phyloP scores from a whole-genome alignment of 2,329 filamentous ascomycete genomes.

The Lasiodiplodia hormozganensis region DNA sequence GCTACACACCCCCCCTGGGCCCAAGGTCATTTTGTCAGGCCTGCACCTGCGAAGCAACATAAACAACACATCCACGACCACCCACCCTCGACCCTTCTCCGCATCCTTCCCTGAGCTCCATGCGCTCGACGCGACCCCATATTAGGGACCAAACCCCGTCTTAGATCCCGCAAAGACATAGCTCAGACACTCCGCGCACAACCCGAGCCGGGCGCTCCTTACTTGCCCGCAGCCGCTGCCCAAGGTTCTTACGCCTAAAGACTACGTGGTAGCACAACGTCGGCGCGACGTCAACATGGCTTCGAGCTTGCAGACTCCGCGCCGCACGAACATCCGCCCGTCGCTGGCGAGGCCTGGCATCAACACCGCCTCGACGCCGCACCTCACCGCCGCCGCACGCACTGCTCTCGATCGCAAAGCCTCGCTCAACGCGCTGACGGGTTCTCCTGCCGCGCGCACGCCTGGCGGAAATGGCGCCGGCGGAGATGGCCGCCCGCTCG shows the following conservation, averaged over 20 bases:
- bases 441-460: conserved; percentile 40
- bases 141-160: conserved; percentile 16
- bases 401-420: conserved; percentile 70
- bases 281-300: conserved; percentile 4
- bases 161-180: conserved; percentile 8
- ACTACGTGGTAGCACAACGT: conserved; percentile 21
- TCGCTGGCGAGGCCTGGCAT: conserved; percentile 43
- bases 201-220: conserved; percentile 22
- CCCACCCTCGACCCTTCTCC: conserved; percentile 1
- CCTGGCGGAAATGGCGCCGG: conserved; percentile 36
- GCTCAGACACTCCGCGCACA: conserved; percentile 15
- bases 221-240: conserved; percentile 10
- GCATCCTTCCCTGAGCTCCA: conserved; percentile 17
- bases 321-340: conserved; percentile 46
- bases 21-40: conserved; percentile 12
- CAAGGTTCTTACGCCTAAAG: background rate
- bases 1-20: conserved; percentile 3
- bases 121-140: conserved; percentile 19
- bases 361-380: conserved; percentile 52
- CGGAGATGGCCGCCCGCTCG: conserved; percentile 61
- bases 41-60: conserved; percentile 19
- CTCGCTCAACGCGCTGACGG: conserved; percentile 73
- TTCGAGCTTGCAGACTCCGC: conserved; percentile 43
- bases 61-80: conserved; percentile 11
- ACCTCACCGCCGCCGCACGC: conserved; percentile 48